Evolutionary conservation across 768 basidiomycete species (phyloP).

Genomic region (Exsudoporus frostii): DNA sequence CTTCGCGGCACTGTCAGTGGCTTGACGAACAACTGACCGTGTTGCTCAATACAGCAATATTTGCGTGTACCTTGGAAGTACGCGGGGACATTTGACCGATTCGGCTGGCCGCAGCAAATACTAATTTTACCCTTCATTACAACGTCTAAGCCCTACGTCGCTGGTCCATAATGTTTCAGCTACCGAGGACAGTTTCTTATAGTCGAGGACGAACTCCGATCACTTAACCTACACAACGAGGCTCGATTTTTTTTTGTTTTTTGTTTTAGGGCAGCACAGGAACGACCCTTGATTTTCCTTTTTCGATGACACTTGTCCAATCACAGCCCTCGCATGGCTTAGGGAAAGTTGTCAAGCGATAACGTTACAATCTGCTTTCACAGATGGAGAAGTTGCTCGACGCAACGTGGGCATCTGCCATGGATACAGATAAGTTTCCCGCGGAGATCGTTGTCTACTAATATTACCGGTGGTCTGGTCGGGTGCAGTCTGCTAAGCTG

Average conservation of each 20-base stretch:
- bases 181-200: neutral
- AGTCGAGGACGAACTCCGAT: constrained; percentile 6
- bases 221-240: constrained; percentile 3
- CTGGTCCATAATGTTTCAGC: constrained; percentile 10
- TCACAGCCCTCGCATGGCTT: constrained; percentile 9
- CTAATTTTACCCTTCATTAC: neutral
- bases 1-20: constrained; percentile 9
- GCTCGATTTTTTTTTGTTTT: neutral
- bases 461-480: constrained; percentile 5
- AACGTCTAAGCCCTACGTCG: neutral
- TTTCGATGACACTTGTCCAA: constrained; percentile 4
- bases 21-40: constrained; percentile 1
- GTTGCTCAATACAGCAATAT: constrained; percentile 6
- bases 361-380: constrained; percentile 22
- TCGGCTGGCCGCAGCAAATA: constrained; percentile 9
- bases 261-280: neutral
- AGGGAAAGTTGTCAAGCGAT: constrained; percentile 16
- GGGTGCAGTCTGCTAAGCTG: constrained; percentile 14
- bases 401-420: constrained; percentile 26
- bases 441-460: constrained; percentile 25
- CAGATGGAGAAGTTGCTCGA: constrained; percentile 17
- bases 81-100: neutral
- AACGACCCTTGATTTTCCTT: constrained; percentile 10
- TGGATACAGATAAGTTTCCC: constrained; percentile 30
- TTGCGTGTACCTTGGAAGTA: neutral